Conservation (phyloP, 305 asterid species). For the Fraxinus dipetala region DNA sequence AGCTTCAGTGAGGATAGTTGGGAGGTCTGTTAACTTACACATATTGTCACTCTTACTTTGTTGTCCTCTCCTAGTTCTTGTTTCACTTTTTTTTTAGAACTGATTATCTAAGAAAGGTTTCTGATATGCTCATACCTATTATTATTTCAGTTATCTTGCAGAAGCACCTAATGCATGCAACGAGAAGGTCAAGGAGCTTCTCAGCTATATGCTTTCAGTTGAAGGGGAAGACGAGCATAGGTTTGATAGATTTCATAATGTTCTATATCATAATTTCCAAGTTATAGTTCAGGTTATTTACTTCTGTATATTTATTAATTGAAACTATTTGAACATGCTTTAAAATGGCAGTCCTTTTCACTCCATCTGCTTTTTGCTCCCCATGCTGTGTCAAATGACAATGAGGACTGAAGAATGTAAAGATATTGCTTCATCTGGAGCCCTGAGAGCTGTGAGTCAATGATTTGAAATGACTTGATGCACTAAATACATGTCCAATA, state of each 20-base stretch:
- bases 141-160: conserved; percentile 74
- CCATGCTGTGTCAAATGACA: conserved; percentile 85
- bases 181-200: conserved; percentile 69
- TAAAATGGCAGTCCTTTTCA: conserved; percentile 54
- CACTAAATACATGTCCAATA: background rate
- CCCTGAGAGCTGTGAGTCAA: conserved; percentile 55
- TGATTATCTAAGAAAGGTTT: conserved; percentile 7
- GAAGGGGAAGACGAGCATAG: conserved; percentile 71
- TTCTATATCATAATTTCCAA: background rate
- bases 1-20: conserved; percentile 83
- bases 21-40: conserved; percentile 44
- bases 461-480: conserved; percentile 15
- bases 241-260: conserved; percentile 35
- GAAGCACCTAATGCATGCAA: conserved; percentile 77
- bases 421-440: conserved; percentile 59
- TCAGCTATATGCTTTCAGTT: conserved; percentile 72
- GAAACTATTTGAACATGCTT: conserved; percentile 18
- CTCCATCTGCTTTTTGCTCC: conserved; percentile 79
- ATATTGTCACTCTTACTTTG: conserved; percentile 8
- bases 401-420: conserved; percentile 64
- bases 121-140: conserved; percentile 24
- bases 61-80: background rate
- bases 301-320: conserved; percentile 12
- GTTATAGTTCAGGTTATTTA: background rate
- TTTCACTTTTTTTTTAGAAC: conserved; percentile 17